phyloP scores from a whole-genome alignment of 768 basidiomycete genomes.

The Cystobasidium ongulense region DNA sequence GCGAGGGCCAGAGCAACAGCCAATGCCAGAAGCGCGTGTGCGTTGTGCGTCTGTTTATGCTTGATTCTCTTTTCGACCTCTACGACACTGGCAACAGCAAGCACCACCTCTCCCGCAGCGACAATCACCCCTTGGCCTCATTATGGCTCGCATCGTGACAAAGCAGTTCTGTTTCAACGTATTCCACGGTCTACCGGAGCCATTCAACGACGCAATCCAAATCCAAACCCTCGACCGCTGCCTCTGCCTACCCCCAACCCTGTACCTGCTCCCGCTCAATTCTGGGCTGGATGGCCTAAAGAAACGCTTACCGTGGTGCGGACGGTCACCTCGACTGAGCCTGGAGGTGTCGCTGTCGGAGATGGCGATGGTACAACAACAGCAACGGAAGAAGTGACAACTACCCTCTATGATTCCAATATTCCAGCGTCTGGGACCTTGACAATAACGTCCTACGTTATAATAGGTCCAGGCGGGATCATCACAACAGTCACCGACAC shows the following conservation, averaged over 20 bases:
- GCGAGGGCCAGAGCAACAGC: background rate
- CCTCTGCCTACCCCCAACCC: background rate
- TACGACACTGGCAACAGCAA: background rate
- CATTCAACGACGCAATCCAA: background rate
- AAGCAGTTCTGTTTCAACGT: background rate
- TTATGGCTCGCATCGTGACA: background rate
- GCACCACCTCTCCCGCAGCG: background rate
- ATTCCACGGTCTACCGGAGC: background rate
- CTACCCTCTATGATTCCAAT: background rate
- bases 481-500: background rate
- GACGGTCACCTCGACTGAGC: background rate
- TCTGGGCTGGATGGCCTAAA: constrained; percentile 29
- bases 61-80: background rate
- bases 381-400: background rate
- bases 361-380: background rate
- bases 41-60: background rate
- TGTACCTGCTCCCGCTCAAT: background rate
- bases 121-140: background rate
- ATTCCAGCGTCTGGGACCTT: background rate
- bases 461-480: background rate
- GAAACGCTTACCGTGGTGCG: background rate
- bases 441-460: background rate
- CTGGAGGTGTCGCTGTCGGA: background rate
- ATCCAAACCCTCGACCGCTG: background rate
- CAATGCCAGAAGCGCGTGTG: background rate